Conservation (phyloP, 2,329 filamentous ascomycete genomes). For the Coniella lustricola region DNA sequence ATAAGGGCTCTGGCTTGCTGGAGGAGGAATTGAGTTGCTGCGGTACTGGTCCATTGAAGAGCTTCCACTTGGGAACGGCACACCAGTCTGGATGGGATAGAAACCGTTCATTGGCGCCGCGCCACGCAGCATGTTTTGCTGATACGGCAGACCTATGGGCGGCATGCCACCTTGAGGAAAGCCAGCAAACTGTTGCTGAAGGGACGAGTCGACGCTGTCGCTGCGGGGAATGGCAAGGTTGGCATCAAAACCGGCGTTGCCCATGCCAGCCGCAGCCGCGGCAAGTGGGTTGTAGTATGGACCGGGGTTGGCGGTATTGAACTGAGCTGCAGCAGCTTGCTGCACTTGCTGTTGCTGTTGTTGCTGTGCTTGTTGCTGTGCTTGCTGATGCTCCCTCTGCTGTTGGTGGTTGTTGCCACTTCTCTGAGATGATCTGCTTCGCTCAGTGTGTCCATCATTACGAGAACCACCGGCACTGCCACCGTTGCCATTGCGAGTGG, state of each 20-base stretch:
- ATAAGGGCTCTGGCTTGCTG: slow-evolving; percentile 37
- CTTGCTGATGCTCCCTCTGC: slow-evolving; percentile 26
- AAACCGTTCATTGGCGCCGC: slow-evolving; percentile 49
- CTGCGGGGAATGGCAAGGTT: slow-evolving; percentile 44
- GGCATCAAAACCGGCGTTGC: slow-evolving; percentile 40
- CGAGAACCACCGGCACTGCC: slow-evolving; percentile 32
- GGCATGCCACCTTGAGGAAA: slow-evolving; percentile 45
- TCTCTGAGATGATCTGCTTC: slow-evolving; percentile 49
- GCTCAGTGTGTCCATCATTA: slow-evolving; percentile 42
- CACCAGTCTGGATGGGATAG: slow-evolving; percentile 52
- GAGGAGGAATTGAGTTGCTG: slow-evolving; percentile 43
- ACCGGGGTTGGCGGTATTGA: slow-evolving; percentile 31
- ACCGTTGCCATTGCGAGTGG: slow-evolving; percentile 47
- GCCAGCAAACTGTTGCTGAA: slow-evolving; percentile 40
- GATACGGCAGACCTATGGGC: slow-evolving; percentile 47
- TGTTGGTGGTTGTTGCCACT: slow-evolving; percentile 41
- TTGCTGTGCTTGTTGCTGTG: slow-evolving; percentile 24
- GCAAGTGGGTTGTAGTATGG: slow-evolving; percentile 49
- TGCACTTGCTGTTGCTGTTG: slow-evolving; percentile 18
- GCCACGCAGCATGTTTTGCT: slow-evolving; percentile 51
- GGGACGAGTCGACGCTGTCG: slow-evolving; percentile 44
- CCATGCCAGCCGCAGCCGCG: slow-evolving; percentile 27
- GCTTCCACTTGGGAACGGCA: slow-evolving; percentile 42
- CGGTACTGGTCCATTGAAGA: slow-evolving; percentile 51
- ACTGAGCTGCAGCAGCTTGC: slow-evolving; percentile 25